Evolutionary conservation across 768 basidiomycete species (phyloP).

Genomic region (Boletus tomentosulus): DNA sequence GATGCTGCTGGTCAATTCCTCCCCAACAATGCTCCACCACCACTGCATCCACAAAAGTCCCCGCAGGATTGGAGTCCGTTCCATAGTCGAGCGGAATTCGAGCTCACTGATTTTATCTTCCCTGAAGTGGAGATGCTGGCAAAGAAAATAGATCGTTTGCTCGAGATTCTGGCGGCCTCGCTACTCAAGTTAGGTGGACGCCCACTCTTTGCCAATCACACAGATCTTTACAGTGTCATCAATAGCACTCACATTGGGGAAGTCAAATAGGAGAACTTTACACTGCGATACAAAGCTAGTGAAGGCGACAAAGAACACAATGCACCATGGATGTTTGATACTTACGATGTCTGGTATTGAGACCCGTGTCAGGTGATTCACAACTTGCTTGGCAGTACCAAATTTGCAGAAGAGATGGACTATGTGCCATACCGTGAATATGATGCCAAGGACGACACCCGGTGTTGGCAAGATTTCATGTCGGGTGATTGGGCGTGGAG

Average conservation of each 20-base stretch:
- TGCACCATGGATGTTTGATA: background rate
- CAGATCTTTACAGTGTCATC: background rate
- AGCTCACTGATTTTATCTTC: background rate
- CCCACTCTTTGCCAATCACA: background rate
- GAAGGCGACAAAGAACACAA: background rate
- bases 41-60: background rate
- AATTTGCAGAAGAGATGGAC: constrained; percentile 20
- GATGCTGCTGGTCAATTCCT: background rate
- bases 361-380: constrained; percentile 9
- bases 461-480: constrained; percentile 8
- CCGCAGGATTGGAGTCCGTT: background rate
- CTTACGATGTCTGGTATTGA: constrained; percentile 25
- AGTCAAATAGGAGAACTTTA: constrained; percentile 1
- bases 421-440: constrained; percentile 12
- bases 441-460: background rate
- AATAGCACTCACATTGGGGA: background rate
- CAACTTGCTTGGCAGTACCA: constrained; percentile 18
- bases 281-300: background rate
- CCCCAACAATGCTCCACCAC: background rate
- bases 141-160: background rate
- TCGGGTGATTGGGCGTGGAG: constrained; percentile 14
- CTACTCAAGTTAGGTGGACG: background rate
- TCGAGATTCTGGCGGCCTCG: background rate
- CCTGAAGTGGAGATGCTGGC: background rate
- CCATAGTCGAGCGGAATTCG: background rate